Evolutionary conservation across 2,329 filamentous ascomycete species (phyloP), one percentile per base, ranked within the genome.

Genomic region (Penicillium sp.): DNA sequence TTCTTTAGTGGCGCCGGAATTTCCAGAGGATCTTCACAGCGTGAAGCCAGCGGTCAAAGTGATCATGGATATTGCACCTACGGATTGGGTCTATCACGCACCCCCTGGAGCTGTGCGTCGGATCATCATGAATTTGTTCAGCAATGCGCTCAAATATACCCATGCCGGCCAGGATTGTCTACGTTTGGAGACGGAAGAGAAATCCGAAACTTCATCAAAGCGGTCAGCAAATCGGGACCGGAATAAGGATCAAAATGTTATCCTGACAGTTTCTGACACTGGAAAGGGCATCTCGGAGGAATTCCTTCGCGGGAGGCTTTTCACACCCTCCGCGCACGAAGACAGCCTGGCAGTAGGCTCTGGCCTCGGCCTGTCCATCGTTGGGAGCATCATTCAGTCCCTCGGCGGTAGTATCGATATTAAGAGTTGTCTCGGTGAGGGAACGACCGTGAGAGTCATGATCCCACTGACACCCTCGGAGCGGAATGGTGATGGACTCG

Each of bases 341-440:
- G 81, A 88, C 47, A 69, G 76, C 0, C 72, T 89, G 0, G 78
- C 82, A 0, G 81, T 84, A 0, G 88, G 88, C 0, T 84, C 85
- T 0, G 88, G 88, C 0, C 79, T 91, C 0, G 88, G 88, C 0
- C 75, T 91, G 26, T 86, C 83, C 51, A 83, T 90, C 7, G 87
- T 90, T 1, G 81, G 82, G 37, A 62, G 55, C 26, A 50, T 65
- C 22, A 54, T 65, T 42, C 58, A 37, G 42, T 47, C 58, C 0
- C 47, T 65, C 8, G 28, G 58, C 0, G 64, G 64, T 7, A 58
- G 56, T 22, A 66, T 66, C 19, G 56, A 40, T 4, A 44, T 65
- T 19, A 37, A 56, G 35, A 65, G 62, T 19, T 45, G 51, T 6
- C 13, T 54, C 8, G 51, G 51, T 6, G 51, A 54, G 10, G 51